Base-by-base conservation (phyloP, 2,329 filamentous ascomycete species). In the Diaporthe aspalathi region DNA sequence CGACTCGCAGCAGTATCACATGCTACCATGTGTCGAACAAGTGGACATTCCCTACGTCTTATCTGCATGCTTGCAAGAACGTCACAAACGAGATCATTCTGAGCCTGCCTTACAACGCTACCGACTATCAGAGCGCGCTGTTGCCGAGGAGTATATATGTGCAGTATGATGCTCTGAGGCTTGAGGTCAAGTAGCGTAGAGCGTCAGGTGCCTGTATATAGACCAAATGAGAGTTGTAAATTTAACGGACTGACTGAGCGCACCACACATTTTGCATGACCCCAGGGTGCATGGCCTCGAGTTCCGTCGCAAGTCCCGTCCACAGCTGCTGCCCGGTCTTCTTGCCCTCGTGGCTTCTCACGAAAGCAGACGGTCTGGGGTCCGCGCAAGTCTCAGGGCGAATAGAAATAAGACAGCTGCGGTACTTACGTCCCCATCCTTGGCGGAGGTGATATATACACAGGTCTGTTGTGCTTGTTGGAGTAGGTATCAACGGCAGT, bases 11-110 rank as follows among this genome's bases (percentile, higher is more conserved):
- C 2, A 88, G 85, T 0, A 85, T 91, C 2, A 85, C 85, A 29
- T 92, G 90, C 79, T 91, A 92, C 78, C 88, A 90, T 71, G 76
- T 90, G 1, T 84, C 83, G 1, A 85, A 90, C 75, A 90, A 91
- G 76, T 90, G 91, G 76, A 80, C 79, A 0, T 92, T 92, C 74
- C 82, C 86, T n/a, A 76, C 83, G 0, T 75, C 79, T 1, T 77
- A 85, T 66, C 75, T 91, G 47, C 82, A 80, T n/a, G 81, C 82
- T 22, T 88, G 87, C 0, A 81, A 82, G 9, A 72, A 72, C n/a
- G 50, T 20, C 3, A 70, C 66, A 70, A 92, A 91, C 73, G 81
- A 84, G 74, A 79, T 92, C 40, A 80, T 89, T 0, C 77, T 92
- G 54, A 88, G 87, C 73, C 75, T 92, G 71, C 90, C 90, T 14